These are phyloP conservation scores for Aurantiochytrium sp. DNA, from an alignment of 108 stramenopile species.

Conservation along the genomic window DNA sequence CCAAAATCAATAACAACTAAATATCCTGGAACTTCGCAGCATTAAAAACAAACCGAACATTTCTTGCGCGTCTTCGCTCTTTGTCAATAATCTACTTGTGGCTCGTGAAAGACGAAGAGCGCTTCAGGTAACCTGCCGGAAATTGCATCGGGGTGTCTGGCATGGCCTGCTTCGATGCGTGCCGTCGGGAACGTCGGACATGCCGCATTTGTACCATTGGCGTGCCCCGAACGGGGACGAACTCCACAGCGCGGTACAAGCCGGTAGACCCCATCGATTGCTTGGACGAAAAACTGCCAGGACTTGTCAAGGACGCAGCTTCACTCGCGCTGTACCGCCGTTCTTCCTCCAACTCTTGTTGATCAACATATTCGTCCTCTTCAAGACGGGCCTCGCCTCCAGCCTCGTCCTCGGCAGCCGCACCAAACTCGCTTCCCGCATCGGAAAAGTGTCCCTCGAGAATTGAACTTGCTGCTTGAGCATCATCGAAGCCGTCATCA, in stretches of 20 bases:
- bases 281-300: neutral
- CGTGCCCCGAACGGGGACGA: neutral
- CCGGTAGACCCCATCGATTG: neutral
- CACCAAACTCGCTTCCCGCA: neutral
- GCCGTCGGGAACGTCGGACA: neutral
- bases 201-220: slow-evolving; percentile 8
- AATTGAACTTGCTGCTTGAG: no score
- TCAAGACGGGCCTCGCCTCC: neutral
- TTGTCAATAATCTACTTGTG: neutral
- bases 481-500: no score
- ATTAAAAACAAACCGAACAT: no score
- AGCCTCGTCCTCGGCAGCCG: neutral
- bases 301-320: neutral
- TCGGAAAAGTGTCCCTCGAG: neutral
- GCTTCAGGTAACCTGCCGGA: neutral
- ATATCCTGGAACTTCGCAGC: no score
- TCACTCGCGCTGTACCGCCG: neutral
- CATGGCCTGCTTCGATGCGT: neutral
- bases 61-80: no score
- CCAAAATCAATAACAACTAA: no score
- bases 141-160: neutral
- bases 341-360: neutral
- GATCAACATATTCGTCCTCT: neutral
- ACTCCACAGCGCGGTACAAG: neutral
- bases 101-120: neutral